Conservation (phyloP, 768 basidiomycete species). For the Pleurotus tuoliensis region DNA sequence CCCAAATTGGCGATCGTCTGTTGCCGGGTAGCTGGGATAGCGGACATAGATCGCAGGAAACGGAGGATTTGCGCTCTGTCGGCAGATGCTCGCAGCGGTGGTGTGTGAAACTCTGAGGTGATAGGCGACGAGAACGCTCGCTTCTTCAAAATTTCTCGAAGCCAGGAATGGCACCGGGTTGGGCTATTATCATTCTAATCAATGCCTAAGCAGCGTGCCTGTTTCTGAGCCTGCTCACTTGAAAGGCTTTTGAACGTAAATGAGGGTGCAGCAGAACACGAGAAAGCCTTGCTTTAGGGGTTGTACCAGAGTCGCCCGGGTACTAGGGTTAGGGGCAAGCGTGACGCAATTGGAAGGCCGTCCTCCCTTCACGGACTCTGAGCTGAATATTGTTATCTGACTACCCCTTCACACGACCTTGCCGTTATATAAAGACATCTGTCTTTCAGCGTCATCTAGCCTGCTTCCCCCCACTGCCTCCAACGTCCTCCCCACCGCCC, state of each 20-base stretch:
- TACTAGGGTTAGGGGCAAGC: background rate
- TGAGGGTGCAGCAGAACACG: background rate
- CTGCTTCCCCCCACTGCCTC: slow-evolving; percentile 7
- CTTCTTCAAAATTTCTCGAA: no score
- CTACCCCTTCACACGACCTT: slow-evolving; percentile 14
- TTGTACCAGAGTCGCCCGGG: background rate
- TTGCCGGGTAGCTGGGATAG: background rate
- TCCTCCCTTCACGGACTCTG: slow-evolving; percentile 11
- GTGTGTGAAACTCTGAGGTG: background rate
- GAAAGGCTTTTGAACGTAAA: background rate
- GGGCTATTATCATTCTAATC: background rate
- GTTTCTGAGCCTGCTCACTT: no score
- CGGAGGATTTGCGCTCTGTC: background rate
- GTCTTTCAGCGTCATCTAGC: slow-evolving; percentile 21
- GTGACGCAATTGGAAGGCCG: slow-evolving; percentile 8
- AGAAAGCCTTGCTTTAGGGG: background rate
- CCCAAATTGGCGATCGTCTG: background rate
- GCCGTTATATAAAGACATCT: slow-evolving; percentile 9
- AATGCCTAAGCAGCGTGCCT: no score
- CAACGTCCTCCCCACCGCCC: slow-evolving; percentile 7
- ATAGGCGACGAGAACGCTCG: background rate
- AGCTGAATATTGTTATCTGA: slow-evolving; percentile 9
- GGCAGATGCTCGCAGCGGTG: background rate
- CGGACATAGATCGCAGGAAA: slow-evolving; percentile 9
- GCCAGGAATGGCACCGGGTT: background rate